Base-by-base conservation (phyloP, 495 filamentous ascomycete species). In the Letharia columbiana region DNA sequence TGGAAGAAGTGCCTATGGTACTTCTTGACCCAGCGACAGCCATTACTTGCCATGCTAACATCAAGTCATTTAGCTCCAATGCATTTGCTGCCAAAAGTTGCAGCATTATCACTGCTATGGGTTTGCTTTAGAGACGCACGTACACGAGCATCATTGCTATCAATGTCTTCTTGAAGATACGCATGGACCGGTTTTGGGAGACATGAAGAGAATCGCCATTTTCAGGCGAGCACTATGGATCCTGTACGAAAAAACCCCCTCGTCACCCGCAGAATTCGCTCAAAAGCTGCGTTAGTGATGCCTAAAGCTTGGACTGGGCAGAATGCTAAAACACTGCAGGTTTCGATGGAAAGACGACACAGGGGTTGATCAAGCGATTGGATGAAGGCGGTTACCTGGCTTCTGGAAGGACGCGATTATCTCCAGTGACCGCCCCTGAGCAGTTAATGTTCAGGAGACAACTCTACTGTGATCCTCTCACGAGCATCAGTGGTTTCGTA, bases 91-190 rank as follows among this genome's bases (percentile, higher is more conserved):
- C 66, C 64, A 74, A 44, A 79, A 73, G 23, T 78, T 72, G 69
- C 82, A 84, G 65, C 82, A 84, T 68, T 50, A 73, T 52, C 70
- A 77, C 20, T 84, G 81, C 71, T 84, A 83, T 66, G 82, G 82
- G 18, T 81, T 72, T 61, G 62, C 50, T 66, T 31, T 59, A 60
- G 37, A 72, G 65, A 72, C 71, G 49, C 63, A 78, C 23, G 73
- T 75, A 28, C 70, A 76, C 18, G 63, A 74, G 37, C 80, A 84
- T 67, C 71, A 74, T 56, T 84, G 82, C 71, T 84, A 83, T 67
- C 65, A 69, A 50, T 84, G 82, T 67, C 67, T 84, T 4, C 72
- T 83, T 18, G 70, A 75, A 63, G 73, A 72, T 10, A 72, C 76
- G 17, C 74, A 77, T 39, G n/a, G 54, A 18, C 44, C 67, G 8